phyloP scores from a whole-genome alignment of 257 asterid genomes.

The Jacaranda copaia region DNA sequence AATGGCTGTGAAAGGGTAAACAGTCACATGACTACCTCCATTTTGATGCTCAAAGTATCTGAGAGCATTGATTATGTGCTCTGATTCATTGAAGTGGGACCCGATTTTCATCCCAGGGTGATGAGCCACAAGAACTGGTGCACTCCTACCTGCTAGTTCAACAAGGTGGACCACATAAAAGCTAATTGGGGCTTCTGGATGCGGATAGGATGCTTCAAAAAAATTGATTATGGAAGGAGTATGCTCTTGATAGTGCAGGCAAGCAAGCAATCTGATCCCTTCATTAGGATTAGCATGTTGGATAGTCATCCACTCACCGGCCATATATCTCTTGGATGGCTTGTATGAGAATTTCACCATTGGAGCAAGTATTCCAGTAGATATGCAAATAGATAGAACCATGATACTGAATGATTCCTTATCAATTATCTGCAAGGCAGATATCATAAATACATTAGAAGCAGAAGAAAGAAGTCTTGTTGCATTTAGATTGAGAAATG shows the following conservation, averaged over 20 bases:
- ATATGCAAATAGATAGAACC: slow-evolving; percentile 38
- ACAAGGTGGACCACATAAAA: slow-evolving; percentile 47
- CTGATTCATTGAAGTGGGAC: slow-evolving; percentile 33
- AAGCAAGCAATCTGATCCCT: slow-evolving; percentile 49
- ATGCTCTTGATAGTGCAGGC: slow-evolving; percentile 45
- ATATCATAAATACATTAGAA: neutral
- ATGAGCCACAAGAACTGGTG: slow-evolving; percentile 46
- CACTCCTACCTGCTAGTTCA: slow-evolving; percentile 45
- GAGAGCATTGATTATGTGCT: slow-evolving; percentile 48
- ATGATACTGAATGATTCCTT: slow-evolving; percentile 40
- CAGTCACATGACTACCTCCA: slow-evolving; percentile 35
- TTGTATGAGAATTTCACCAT: slow-evolving; percentile 41
- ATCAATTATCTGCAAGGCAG: slow-evolving; percentile 45
- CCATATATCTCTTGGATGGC: slow-evolving; percentile 41
- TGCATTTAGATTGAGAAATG: neutral
- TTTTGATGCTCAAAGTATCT: slow-evolving; percentile 39
- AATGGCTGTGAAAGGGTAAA: slow-evolving; percentile 47
- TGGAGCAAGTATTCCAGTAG: slow-evolving; percentile 45
- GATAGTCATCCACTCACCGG: slow-evolving; percentile 39
- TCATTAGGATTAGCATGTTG: slow-evolving; percentile 33
- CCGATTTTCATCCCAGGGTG: slow-evolving; percentile 28
- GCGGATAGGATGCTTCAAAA: slow-evolving; percentile 45
- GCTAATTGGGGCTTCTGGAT: slow-evolving; percentile 39
- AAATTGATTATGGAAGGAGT: slow-evolving; percentile 42
- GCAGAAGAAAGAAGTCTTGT: neutral